Conservation (phyloP, 1,139 yeast species). For the Taphrina wiesneri region DNA sequence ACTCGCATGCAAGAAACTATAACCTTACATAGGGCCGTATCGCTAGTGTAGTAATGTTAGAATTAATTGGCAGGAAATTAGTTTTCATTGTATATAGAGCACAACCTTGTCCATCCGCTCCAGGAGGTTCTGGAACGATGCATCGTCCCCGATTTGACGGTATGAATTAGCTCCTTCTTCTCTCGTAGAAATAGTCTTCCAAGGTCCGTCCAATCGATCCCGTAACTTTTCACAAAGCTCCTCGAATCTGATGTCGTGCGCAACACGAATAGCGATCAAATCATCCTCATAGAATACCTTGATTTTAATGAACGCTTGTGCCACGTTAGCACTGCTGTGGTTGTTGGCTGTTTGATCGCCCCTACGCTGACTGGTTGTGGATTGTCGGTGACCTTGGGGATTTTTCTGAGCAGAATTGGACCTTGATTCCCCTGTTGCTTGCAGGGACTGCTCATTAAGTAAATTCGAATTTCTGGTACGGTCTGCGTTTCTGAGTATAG, state of each 20-base stretch:
- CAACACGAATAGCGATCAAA: slow-evolving; percentile 80
- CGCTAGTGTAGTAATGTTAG: not conserved
- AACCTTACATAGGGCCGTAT: slow-evolving; percentile 2
- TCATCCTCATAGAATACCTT: slow-evolving; percentile 89
- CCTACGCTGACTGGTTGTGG: not conserved
- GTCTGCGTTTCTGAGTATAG: slow-evolving; percentile 10
- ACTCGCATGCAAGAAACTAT: not conserved
- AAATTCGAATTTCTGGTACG: slow-evolving; percentile 23
- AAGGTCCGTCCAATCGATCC: slow-evolving; percentile 56
- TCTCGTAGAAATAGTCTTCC: slow-evolving; percentile 44
- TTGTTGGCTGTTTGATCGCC: not conserved
- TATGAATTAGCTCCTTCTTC: slow-evolving; percentile 43
- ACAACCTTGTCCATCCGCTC: slow-evolving; percentile 46
- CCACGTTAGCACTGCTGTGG: not conserved
- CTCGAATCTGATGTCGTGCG: slow-evolving; percentile 56
- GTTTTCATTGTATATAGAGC: slow-evolving; percentile 42
- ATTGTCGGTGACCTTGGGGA: not conserved
- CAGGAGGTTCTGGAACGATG: slow-evolving; percentile 44
- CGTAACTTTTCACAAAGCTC: slow-evolving; percentile 66
- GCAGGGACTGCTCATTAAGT: not conserved
- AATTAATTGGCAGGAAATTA: not conserved
- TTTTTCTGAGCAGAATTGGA: not conserved
- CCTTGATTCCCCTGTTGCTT: not conserved
- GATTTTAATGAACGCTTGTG: slow-evolving; percentile 54
- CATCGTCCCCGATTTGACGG: slow-evolving; percentile 43